Evolutionary conservation across 1,284 basidiomycete species (phyloP), one percentile per base, ranked within the genome.

Genomic region (Sporisorium exsertum): DNA sequence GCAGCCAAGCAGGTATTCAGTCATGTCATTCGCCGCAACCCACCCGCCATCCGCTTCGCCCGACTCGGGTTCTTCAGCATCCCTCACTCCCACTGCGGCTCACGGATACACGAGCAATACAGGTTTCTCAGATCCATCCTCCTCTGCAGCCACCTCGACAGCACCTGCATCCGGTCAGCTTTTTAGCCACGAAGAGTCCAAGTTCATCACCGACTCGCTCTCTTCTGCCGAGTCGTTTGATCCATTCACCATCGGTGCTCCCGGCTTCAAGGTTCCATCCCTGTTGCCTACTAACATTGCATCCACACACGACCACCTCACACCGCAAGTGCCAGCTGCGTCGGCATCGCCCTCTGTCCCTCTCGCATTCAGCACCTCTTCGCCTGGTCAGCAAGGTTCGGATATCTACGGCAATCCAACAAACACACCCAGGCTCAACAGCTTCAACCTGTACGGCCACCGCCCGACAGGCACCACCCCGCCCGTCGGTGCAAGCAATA

Each of bases 191-290:
- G 79, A 81, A 56, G 81, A 82, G 67, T 65, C 77, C 51, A 73
- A 70, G 26, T 82, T 82, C 65, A 77, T 82, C 60, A 72, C 63
- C 22, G 81, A 81, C 50, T 75, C 71, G n/a, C 66, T 82, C 22
- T 63, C 66, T 1, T 78, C 72, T 1, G 78, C 75, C 2, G 78
- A 81, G 20, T 69, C 64, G 13, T 82, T 82, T 42, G 81, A 82
- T 49, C 81, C 81, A 18, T 82, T 82, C 64, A 79, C 72, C 33
- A 63, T 80, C 42, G 78, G 80, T 24, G 77, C 79, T 12, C 79
- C 77, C 16, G 78, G 78, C 46, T 81, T 82, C 72, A 81, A 82
- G 37, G 80, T 82, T 1, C 80, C 80, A 3, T 64, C 69, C 15
- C 37, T 79, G 3, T 61, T 82, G 4, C 80, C 80, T 1, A 68